phyloP scores from a whole-genome alignment of 2,329 filamentous ascomycete species.

The Corniculantispora saksenae region DNA sequence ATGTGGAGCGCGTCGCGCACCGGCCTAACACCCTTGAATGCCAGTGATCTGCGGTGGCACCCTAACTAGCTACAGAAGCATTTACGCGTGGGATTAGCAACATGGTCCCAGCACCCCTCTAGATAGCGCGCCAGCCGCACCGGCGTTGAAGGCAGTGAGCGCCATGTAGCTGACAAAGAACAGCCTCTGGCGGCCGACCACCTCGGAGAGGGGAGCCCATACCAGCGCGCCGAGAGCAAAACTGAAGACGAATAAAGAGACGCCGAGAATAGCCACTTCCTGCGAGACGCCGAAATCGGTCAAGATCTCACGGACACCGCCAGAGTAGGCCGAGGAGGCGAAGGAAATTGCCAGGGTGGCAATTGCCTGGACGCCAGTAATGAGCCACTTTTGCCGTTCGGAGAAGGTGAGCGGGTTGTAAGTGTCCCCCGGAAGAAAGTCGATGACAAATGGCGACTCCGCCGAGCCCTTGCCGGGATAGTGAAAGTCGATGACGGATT shows the following conservation, averaged over 20 bases:
- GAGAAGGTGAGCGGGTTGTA: conserved; percentile 65
- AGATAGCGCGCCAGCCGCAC: too few relatives aligned
- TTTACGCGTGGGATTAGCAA: too few relatives aligned
- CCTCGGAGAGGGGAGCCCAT: conserved; percentile 62
- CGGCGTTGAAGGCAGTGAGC: conserved; percentile 58
- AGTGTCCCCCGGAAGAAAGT: conserved; percentile 66
- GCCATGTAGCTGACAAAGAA: conserved; percentile 53
- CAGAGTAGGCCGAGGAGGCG: background rate
- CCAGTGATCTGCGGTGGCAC: too few relatives aligned
- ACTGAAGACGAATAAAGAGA: conserved; percentile 60
- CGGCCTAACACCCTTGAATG: too few relatives aligned
- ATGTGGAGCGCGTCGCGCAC: too few relatives aligned
- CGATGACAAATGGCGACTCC: conserved; percentile 67
- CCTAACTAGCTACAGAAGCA: too few relatives aligned
- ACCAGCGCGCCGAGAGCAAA: conserved; percentile 58
- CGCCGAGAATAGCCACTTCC: conserved; percentile 69
- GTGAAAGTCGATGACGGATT: conserved; percentile 54
- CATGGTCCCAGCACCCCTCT: too few relatives aligned
- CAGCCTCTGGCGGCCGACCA: conserved; percentile 56
- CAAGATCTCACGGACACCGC: conserved; percentile 53
- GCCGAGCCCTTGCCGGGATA: conserved; percentile 64
- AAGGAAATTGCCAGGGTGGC: background rate
- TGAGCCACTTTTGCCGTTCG: background rate
- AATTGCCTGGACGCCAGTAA: background rate
- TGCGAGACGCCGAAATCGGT: conserved; percentile 66